Evolutionary conservation across 495 filamentous ascomycete genomes (phyloP).

Genomic region (Saxispiralis lemnorum): DNA sequence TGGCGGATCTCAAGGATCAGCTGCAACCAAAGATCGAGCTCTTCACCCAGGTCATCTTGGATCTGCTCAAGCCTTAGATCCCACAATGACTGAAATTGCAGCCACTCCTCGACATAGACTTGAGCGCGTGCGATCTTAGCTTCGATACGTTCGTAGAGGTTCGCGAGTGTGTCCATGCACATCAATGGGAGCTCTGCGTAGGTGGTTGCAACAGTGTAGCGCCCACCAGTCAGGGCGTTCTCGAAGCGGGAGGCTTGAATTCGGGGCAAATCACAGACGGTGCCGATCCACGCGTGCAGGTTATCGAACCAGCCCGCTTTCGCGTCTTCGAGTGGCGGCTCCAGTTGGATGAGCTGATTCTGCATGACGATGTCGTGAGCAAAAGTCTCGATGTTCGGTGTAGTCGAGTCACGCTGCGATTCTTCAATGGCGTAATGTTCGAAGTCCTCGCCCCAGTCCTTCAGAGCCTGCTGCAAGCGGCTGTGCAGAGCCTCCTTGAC

Average conservation of each 20-base stretch:
- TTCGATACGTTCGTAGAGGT: constrained; percentile 68
- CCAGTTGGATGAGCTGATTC: constrained; percentile 88
- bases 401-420: constrained; percentile 24
- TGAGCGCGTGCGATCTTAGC: constrained; percentile 56
- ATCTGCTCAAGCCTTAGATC: constrained; percentile 91
- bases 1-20: constrained; percentile 88
- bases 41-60: constrained; percentile 75
- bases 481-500: constrained; percentile 61
- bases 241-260: constrained; percentile 91
- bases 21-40: constrained; percentile 82
- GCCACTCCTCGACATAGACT: constrained; percentile 84
- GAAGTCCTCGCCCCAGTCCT: constrained; percentile 71
- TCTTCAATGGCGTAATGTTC: constrained; percentile 24
- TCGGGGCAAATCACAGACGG: constrained; percentile 78
- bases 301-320: constrained; percentile 86
- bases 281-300: constrained; percentile 78
- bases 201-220: constrained; percentile 39
- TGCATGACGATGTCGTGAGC: constrained; percentile 87
- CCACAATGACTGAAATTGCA: constrained; percentile 97
- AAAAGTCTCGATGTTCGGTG: constrained; percentile 47
- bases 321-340: constrained; percentile 80
- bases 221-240: constrained; percentile 48
- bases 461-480: constrained; percentile 62
- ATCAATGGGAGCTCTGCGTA: constrained; percentile 75
- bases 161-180: constrained; percentile 57